These are phyloP conservation scores for Cryptococcus sp. DNA, from an alignment of 1,284 basidiomycete genomes.

Conservation along the genomic window DNA sequence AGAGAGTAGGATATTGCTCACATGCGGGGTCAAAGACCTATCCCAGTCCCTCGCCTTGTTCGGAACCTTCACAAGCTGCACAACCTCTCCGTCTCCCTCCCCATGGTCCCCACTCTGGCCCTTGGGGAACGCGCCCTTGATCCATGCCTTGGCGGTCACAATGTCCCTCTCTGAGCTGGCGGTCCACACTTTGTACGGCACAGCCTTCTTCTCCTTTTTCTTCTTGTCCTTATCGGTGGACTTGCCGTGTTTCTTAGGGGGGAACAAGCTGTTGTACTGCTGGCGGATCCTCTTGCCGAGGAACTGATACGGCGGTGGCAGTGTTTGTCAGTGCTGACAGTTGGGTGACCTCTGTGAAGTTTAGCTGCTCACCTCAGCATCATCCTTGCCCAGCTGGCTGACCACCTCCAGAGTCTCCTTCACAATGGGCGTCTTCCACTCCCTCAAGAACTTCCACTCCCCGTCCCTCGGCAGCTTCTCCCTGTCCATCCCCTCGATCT, in stretches of 20 bases:
- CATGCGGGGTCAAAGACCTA: conserved; percentile 49
- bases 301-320: conserved; percentile 8
- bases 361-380: conserved; percentile 37
- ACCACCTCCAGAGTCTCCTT: conserved; percentile 73
- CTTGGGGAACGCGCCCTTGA: conserved; percentile 50
- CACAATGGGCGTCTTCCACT: conserved; percentile 54
- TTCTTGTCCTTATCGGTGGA: conserved; percentile 15
- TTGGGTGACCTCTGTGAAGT: not conserved
- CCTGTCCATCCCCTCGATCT: conserved; percentile 31
- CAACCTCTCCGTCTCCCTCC: conserved; percentile 48
- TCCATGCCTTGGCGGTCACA: conserved; percentile 49
- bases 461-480: conserved; percentile 26
- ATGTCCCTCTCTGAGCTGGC: conserved; percentile 50
- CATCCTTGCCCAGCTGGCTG: conserved; percentile 45
- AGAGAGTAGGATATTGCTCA: conserved; percentile 23
- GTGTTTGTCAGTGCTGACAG: not conserved
- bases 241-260: conserved; percentile 28
- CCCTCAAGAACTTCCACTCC: conserved; percentile 45
- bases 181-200: conserved; percentile 47
- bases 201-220: conserved; percentile 11
- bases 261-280: conserved; percentile 47
- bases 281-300: conserved; percentile 45
- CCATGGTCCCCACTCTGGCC: conserved; percentile 48
- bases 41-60: conserved; percentile 51
- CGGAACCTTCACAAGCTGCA: conserved; percentile 50